phyloP scores from a whole-genome alignment of 176 grass and related monocot genomes.

The Triticum turgidum region DNA sequence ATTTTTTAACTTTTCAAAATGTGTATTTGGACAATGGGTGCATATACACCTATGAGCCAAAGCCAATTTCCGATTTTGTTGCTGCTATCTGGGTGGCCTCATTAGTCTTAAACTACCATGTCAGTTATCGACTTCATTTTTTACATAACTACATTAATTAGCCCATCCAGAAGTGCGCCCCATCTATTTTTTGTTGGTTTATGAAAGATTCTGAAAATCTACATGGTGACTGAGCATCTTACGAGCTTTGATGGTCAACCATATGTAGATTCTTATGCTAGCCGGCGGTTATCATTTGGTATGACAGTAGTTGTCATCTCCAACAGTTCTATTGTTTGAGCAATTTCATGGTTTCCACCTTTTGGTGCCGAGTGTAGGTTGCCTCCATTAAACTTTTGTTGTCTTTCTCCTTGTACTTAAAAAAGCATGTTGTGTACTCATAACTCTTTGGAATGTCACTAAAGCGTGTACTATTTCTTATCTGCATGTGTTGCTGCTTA shows the following conservation, averaged over 20 bases:
- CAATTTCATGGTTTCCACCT: not conserved
- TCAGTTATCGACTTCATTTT: not conserved
- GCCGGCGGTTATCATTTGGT: not conserved
- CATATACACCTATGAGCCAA: no score
- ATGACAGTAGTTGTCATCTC: not conserved
- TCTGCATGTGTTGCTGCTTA: conserved; percentile 1
- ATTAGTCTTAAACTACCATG: not conserved
- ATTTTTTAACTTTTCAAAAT: no score
- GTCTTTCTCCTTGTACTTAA: not conserved
- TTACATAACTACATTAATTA: not conserved
- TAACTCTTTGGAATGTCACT: no score
- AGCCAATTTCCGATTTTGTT: no score
- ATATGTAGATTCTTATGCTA: not conserved
- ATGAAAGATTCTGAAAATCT: not conserved
- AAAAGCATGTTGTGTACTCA: not conserved
- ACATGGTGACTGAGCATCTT: not conserved
- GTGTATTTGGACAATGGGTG: no score
- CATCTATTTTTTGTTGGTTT: not conserved
- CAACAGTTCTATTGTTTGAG: not conserved
- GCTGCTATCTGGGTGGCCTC: not conserved
- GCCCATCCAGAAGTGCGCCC: not conserved
- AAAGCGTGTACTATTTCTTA: not conserved
- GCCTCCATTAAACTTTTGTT: not conserved
- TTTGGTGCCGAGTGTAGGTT: conserved; percentile 1
- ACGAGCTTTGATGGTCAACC: not conserved